Conservation (phyloP, 2,329 filamentous ascomycete genomes). For the Lasiodiplodia theobromae region DNA sequence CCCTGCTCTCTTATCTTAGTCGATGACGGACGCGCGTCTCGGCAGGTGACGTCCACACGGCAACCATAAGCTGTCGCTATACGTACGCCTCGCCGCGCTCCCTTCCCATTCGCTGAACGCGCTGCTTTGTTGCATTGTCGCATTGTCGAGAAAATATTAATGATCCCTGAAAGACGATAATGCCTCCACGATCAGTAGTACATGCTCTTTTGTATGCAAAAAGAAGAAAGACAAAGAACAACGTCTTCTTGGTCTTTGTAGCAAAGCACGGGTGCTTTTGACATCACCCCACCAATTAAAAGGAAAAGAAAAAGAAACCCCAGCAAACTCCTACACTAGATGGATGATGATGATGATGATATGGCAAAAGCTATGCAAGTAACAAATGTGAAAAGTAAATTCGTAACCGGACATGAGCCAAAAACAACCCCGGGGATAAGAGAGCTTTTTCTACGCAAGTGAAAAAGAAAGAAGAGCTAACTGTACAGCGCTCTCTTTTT, state of each 20-base stretch:
- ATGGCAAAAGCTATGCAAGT: not conserved
- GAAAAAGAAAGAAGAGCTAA: not conserved
- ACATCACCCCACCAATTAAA: not conserved
- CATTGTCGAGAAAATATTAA: too few species aligned
- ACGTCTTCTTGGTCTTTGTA: not conserved
- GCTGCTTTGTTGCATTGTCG: too few species aligned
- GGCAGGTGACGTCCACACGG: not conserved
- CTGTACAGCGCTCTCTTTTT: slow-evolving; percentile 1
- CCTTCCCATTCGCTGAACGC: not conserved
- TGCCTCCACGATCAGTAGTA: not conserved
- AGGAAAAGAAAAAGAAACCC: not conserved
- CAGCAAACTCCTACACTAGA: not conserved
- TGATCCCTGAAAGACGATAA: not conserved
- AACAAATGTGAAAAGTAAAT: not conserved
- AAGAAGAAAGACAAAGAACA: not conserved
- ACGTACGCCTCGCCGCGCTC: too few species aligned
- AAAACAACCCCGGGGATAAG: not conserved
- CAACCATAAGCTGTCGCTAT: not conserved
- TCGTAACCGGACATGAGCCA: not conserved
- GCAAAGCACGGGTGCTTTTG: not conserved
- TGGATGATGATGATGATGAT: not conserved
- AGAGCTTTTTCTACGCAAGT: not conserved
- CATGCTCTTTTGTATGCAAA: not conserved
- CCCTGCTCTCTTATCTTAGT: not conserved
- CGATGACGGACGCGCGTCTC: slow-evolving; percentile 7